Evolutionary conservation across 768 basidiomycete species (phyloP), one percentile per base, ranked within the genome.

Genomic region (Tulasnella sp.): DNA sequence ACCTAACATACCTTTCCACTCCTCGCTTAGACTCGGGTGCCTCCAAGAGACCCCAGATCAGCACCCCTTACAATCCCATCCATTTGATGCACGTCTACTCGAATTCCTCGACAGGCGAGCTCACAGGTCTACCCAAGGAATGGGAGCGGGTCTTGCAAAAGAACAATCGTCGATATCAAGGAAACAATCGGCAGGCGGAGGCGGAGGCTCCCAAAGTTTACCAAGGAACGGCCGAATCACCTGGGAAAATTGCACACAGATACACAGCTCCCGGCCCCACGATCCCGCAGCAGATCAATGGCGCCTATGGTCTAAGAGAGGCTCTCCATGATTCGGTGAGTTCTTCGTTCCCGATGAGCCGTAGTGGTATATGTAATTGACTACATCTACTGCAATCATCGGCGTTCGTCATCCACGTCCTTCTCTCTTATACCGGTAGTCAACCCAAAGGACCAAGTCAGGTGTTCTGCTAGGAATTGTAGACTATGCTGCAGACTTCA

Each of bases 121-220:
- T 97, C 87, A 96, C 96, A 12, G 98, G 98, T 2, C 89, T 99
- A 42, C 98, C 98, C 2, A 97, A 97, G 86, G 97, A 99, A 88
- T 99, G 98, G 98, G 97, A 99, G 85, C 96, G 98, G 86, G 90
- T 98, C 7, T 87, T 99, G 74, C 95, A 87, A 86, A 96, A 98
- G 86, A 95, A 93, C 82, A 98, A 97, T 50, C 91, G 94, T 83
- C 89, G 88, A 31, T 96, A 99, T 86, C 98, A 99, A 88, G 97
- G 98, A 86, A 96, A 94, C 88, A 97, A 99, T 84, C 98, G 97
- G 0, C 94, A 98, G 86, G 96, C 96, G 4, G 96, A 99, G 81
- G 96, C 97, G 92, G 98, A 98, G 84, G 97, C 99, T 82, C 97
- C 99, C 86, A 96, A 97, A 84, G 98, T 99, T 87, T 99, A 98